Evolutionary conservation across 139 green algal genomes (phyloP).

Genomic region (Coccomyxa sp.): DNA sequence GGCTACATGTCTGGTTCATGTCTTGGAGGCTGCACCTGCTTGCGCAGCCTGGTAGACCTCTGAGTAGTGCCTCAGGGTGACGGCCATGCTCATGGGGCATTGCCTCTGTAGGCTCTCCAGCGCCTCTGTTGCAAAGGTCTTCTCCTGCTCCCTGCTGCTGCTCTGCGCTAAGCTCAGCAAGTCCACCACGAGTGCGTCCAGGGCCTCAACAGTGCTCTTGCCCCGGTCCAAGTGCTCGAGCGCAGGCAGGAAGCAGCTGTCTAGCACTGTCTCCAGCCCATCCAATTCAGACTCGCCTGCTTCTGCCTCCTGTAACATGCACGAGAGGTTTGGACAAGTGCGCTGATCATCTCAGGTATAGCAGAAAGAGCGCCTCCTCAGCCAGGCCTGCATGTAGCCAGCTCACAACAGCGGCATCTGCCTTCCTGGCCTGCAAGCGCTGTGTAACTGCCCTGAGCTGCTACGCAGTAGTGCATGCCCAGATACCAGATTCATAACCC

Average conservation of each 20-base stretch:
- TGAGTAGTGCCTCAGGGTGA: slow-evolving; percentile 11
- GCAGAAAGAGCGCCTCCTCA: neutral
- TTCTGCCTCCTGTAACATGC: neutral
- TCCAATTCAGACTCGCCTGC: neutral
- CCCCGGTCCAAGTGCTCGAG: slow-evolving; percentile 2
- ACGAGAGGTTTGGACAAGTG: too few relatives aligned
- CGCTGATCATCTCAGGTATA: neutral
- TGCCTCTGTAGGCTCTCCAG: slow-evolving; percentile 2
- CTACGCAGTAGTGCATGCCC: too few relatives aligned
- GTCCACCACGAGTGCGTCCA: neutral
- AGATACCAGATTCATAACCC: too few relatives aligned
- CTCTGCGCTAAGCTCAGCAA: neutral
- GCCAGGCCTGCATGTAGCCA: neutral
- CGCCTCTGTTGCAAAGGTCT: slow-evolving; percentile 7
- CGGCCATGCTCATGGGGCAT: slow-evolving; percentile 10
- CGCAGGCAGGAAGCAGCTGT: slow-evolving; percentile 15
- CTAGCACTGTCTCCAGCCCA: slow-evolving; percentile 3
- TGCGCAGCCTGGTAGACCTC: neutral
- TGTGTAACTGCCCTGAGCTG: too few relatives aligned
- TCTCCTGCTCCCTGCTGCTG: neutral
- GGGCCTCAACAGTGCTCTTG: neutral
- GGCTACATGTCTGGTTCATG: neutral
- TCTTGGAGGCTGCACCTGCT: neutral
- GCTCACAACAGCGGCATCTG: too few relatives aligned
- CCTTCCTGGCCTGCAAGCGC: too few relatives aligned